phyloP scores from a whole-genome alignment of 176 grass and related monocot species.

The Pharus latifolius region DNA sequence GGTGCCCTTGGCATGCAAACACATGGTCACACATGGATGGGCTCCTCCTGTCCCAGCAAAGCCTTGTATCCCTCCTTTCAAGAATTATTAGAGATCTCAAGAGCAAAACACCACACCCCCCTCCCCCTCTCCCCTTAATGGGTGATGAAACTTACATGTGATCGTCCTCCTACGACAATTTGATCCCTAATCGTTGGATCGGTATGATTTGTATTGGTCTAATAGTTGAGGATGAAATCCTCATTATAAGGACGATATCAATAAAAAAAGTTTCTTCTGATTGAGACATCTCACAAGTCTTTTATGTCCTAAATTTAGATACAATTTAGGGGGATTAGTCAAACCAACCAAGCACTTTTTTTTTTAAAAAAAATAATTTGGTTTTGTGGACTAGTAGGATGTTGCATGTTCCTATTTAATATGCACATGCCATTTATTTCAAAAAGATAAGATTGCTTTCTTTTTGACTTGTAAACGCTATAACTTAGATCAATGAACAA shows the following conservation, averaged over 20 bases:
- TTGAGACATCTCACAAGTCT: no score
- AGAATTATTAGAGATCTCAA: conserved; percentile 34
- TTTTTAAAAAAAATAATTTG: background rate
- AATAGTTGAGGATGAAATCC: no score
- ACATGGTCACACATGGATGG: conserved; percentile 45
- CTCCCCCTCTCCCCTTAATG: no score
- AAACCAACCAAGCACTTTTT: background rate
- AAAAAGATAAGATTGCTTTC: conserved; percentile 7
- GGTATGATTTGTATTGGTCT: no score
- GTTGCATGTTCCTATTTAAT: background rate
- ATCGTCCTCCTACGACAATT: no score
- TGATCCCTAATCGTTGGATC: no score
- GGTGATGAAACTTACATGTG: no score
- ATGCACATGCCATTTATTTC: background rate
- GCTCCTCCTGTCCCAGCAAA: conserved; percentile 40
- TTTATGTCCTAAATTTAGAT: conserved; percentile 10
- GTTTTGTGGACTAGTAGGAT: background rate
- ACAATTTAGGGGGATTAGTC: conserved; percentile 3
- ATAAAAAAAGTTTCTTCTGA: no score
- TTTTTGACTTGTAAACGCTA: background rate
- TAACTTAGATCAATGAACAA: background rate
- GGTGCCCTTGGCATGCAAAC: conserved; percentile 29
- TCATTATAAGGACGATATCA: no score
- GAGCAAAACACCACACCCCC: no score
- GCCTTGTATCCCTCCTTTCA: conserved; percentile 34